These are phyloP conservation scores for Metschnikowia rubicola DNA, from an alignment of 805 yeast genomes.

Conservation along the genomic window DNA sequence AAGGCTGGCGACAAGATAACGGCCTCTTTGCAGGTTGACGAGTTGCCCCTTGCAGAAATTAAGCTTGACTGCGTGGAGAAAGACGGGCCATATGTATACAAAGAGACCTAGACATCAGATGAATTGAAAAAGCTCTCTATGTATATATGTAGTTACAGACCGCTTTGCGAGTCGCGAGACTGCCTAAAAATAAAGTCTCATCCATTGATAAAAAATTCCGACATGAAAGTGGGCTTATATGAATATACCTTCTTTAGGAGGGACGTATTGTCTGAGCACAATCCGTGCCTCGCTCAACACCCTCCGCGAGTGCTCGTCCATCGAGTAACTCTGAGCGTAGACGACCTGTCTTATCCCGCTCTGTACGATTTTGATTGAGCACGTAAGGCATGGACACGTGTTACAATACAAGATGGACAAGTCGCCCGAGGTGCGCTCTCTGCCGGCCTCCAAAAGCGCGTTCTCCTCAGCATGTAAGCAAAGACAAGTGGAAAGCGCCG, in stretches of 20 bases:
- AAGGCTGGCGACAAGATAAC: slow-evolving; percentile 73
- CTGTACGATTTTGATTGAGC: slow-evolving; percentile 93
- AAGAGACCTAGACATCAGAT: slow-evolving; percentile 16
- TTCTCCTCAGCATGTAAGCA: slow-evolving; percentile 98
- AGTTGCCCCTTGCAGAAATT: slow-evolving; percentile 48
- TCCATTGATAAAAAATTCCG: too few relatives aligned
- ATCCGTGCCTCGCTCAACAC: slow-evolving; percentile 78
- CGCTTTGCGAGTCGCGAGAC: too few relatives aligned
- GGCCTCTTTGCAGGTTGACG: slow-evolving; percentile 60
- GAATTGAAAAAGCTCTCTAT: not conserved
- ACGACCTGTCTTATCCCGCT: slow-evolving; percentile 89
- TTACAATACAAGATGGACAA: slow-evolving; percentile 78
- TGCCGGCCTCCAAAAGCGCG: slow-evolving; percentile 89
- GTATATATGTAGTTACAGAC: not conserved
- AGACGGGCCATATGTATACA: slow-evolving; percentile 43
- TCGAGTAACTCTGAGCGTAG: slow-evolving; percentile 85
- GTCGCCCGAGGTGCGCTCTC: slow-evolving; percentile 68
- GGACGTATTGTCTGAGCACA: slow-evolving; percentile 49
- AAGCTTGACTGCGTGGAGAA: slow-evolving; percentile 51
- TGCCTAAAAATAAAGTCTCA: too few relatives aligned
- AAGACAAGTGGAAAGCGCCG: slow-evolving; percentile 73
- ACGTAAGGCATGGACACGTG: slow-evolving; percentile 96
- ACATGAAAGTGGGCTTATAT: slow-evolving; percentile 15
- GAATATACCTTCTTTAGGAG: slow-evolving; percentile 39
- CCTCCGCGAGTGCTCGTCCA: slow-evolving; percentile 75